A percentile compares a stretch with the other conserved stretches of the same genome.
phyloP scores from a whole-genome alignment of 2,329 filamentous ascomycete species.

The Trichoderma sp. region DNA sequence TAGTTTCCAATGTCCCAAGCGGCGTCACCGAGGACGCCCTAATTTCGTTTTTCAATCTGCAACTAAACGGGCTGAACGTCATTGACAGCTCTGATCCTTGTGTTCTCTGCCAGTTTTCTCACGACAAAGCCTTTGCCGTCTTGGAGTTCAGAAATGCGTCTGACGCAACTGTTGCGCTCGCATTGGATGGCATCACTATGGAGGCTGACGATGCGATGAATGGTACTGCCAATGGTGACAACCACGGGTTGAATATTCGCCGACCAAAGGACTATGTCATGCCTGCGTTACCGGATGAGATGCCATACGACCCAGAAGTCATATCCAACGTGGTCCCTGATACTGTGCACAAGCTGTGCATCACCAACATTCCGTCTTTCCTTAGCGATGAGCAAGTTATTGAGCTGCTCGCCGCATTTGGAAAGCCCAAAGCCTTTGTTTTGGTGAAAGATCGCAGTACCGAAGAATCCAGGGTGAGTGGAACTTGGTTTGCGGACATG shows the following conservation, averaged over 20 bases:
- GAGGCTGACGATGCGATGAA: conserved; percentile 62
- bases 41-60: conserved; percentile 87
- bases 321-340: conserved; percentile 82
- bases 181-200: conserved; percentile 87
- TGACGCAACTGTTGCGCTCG: conserved; percentile 87
- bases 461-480: conserved; percentile 77
- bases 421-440: conserved; percentile 87
- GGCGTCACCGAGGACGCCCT: conserved; percentile 72
- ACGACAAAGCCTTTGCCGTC: conserved; percentile 76
- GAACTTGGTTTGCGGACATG: background rate
- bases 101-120: conserved; percentile 74
- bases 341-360: conserved; percentile 90
- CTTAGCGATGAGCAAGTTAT: conserved; percentile 88
- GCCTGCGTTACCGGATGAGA: conserved; percentile 71
- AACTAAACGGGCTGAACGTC: conserved; percentile 95
- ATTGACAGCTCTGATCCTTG: conserved; percentile 82
- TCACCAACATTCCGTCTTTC: conserved; percentile 84
- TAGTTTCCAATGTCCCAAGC: conserved; percentile 77
- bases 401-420: conserved; percentile 86
- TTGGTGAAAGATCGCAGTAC: conserved; percentile 82
- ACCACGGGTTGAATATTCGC: conserved; percentile 67
- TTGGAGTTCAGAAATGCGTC: conserved; percentile 84
- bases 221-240: conserved; percentile 52
- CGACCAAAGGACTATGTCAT: conserved; percentile 97
- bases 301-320: conserved; percentile 69